These are phyloP conservation scores for Styphnolobium japonicum DNA, from an alignment of 306 rosid species.

Conservation along the genomic window DNA sequence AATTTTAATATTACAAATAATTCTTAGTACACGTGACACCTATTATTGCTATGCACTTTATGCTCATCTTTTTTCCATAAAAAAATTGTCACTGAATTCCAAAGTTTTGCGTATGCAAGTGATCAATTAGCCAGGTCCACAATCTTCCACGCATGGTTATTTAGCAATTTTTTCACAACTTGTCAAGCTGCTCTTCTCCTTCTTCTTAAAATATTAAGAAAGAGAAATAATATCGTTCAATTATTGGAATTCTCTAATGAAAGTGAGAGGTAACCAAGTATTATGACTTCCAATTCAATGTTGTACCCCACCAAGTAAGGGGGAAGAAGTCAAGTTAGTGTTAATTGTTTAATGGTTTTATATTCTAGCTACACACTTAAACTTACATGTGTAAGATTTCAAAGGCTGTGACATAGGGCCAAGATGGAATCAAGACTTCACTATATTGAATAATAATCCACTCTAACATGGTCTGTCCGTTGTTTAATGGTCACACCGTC, in stretches of 20 bases:
- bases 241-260: slow-evolving; percentile 20
- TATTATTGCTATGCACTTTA: slow-evolving; percentile 26
- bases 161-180: background rate
- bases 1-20: slow-evolving; percentile 24
- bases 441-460: background rate
- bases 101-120: slow-evolving; percentile 17
- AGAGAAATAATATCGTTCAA: background rate
- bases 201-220: slow-evolving; percentile 5
- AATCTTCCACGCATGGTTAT: background rate
- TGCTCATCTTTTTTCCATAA: background rate
- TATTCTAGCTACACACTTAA: slow-evolving; percentile 4
- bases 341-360: background rate
- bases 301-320: slow-evolving; percentile 26
- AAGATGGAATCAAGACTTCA: slow-evolving; percentile 47
- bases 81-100: slow-evolving; percentile 15
- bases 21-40: slow-evolving; percentile 51
- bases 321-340: background rate
- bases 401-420: slow-evolving; percentile 34
- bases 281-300: background rate
- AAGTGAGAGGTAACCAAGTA: slow-evolving; percentile 21
- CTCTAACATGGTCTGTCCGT: slow-evolving; percentile 27
- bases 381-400: slow-evolving; percentile 9
- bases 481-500: slow-evolving; percentile 50
- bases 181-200: background rate
- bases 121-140: background rate